These are phyloP conservation scores for Fraxinus angustifolia DNA, from an alignment of 305 asterid genomes.

Conservation along the genomic window DNA sequence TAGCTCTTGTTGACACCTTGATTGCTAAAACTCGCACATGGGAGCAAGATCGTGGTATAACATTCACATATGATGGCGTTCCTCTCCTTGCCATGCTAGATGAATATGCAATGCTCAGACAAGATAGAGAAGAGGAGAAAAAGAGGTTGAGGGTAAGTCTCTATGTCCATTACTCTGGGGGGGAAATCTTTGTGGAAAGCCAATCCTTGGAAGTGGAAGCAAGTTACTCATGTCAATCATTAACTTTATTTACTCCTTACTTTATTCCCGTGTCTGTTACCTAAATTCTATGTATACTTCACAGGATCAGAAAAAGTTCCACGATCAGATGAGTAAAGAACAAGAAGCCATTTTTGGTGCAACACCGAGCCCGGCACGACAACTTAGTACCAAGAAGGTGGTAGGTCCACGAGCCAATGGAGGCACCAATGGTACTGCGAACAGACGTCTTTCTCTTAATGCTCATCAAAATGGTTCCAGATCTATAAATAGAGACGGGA, in stretches of 20 bases:
- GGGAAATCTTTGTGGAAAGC: neutral
- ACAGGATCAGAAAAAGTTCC: conserved; percentile 91
- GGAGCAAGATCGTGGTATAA: conserved; percentile 82
- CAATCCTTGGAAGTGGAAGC: neutral
- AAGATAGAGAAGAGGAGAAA: conserved; percentile 97
- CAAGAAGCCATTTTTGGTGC: conserved; percentile 63
- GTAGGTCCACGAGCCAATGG: conserved; percentile 72
- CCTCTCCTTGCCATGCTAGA: conserved; percentile 98
- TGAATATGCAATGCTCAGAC: conserved; percentile 94
- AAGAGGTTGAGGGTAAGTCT: conserved; percentile 78
- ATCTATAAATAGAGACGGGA: conserved; percentile 69
- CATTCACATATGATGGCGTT: conserved; percentile 89
- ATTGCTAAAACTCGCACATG: conserved; percentile 86
- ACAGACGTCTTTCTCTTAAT: conserved; percentile 75
- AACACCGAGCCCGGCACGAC: conserved; percentile 91
- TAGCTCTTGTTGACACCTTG: conserved; percentile 87
- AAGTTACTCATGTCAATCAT: neutral
- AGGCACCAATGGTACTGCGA: conserved; percentile 54
- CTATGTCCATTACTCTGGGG: neutral
- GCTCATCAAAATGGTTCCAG: conserved; percentile 77
- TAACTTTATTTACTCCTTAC: neutral
- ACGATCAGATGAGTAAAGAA: conserved; percentile 74
- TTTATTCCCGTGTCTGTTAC: neutral
- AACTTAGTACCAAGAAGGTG: conserved; percentile 61
- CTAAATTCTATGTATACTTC: neutral